Evolutionary conservation across 768 basidiomycete species (phyloP).

Genomic region (Serendipita indica): DNA sequence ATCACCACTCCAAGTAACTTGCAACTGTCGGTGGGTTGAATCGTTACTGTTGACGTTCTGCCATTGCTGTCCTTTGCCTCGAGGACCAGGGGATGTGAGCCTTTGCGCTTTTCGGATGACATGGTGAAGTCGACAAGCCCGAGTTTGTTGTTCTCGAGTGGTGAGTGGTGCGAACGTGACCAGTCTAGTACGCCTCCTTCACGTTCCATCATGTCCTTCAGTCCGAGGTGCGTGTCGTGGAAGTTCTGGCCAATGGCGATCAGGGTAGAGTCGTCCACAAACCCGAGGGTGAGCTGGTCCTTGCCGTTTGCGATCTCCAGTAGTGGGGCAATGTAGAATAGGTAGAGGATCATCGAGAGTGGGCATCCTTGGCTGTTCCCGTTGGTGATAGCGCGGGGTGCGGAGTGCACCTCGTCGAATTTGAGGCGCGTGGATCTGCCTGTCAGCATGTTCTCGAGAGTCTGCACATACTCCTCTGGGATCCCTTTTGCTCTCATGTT

Average conservation of each 20-base stretch:
- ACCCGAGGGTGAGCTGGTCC: neutral
- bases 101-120: neutral
- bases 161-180: slow-evolving; percentile 20
- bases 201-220: slow-evolving; percentile 21
- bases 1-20: slow-evolving; percentile 22
- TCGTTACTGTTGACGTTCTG: neutral
- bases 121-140: slow-evolving; percentile 20
- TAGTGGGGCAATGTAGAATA: slow-evolving; percentile 18
- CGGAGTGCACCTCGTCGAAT: slow-evolving; percentile 12
- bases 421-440: neutral
- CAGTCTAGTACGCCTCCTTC: slow-evolving; percentile 19
- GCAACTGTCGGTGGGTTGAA: neutral
- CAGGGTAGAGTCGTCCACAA: slow-evolving; percentile 16
- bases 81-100: neutral
- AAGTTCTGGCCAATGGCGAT: slow-evolving; percentile 20
- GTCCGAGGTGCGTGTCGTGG: slow-evolving; percentile 12
- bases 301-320: slow-evolving; percentile 11
- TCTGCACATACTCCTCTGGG: slow-evolving; percentile 14
- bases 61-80: neutral
- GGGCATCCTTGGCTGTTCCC: slow-evolving; percentile 19
- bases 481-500: slow-evolving; percentile 12
- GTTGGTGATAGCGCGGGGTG: slow-evolving; percentile 6
- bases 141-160: slow-evolving; percentile 23
- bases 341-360: slow-evolving; percentile 16
- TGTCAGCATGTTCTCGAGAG: neutral